Conservation (phyloP, 495 filamentous ascomycete species). For the Podospora appendiculata region DNA sequence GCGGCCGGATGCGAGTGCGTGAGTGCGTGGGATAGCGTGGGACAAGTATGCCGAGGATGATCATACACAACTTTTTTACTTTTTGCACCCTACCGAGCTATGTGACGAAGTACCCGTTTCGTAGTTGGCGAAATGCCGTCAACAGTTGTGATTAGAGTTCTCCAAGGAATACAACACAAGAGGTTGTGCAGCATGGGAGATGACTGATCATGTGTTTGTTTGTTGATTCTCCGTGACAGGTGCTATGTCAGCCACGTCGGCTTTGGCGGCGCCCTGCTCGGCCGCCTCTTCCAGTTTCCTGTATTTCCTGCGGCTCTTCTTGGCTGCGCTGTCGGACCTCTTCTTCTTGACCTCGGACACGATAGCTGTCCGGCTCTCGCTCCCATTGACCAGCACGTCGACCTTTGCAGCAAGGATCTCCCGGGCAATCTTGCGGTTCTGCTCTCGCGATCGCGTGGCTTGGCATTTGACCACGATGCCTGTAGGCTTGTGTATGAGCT, state of each 20-base stretch:
- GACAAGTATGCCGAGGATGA: constrained; percentile 41
- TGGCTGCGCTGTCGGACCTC: constrained; percentile 39
- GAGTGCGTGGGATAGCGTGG: constrained; percentile 23
- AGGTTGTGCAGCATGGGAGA: constrained; percentile 1
- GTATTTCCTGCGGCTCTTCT: constrained; percentile 44
- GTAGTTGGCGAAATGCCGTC: constrained; percentile 8
- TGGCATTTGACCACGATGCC: constrained; percentile 89
- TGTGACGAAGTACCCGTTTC: constrained; percentile 14
- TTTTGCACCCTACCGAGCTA: constrained; percentile 6
- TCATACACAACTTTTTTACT: constrained; percentile 32
- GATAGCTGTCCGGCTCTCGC: constrained; percentile 34
- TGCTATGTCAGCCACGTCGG: neutral
- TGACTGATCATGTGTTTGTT: neutral
- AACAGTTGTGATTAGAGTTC: constrained; percentile 6
- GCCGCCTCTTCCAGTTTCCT: constrained; percentile 23
- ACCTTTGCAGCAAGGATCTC: constrained; percentile 67
- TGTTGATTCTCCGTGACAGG: neutral
- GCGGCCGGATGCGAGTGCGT: constrained; percentile 25
- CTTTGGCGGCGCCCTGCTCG: neutral
- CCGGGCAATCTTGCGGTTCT: constrained; percentile 86
- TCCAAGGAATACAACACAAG: constrained; percentile 6
- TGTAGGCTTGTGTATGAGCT: constrained; percentile 82
- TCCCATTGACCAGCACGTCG: constrained; percentile 53
- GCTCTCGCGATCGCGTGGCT: constrained; percentile 74
- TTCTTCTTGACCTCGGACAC: constrained; percentile 36